Base-by-base conservation (phyloP, 108 stramenopile species). In the Nitzschia sp. region DNA sequence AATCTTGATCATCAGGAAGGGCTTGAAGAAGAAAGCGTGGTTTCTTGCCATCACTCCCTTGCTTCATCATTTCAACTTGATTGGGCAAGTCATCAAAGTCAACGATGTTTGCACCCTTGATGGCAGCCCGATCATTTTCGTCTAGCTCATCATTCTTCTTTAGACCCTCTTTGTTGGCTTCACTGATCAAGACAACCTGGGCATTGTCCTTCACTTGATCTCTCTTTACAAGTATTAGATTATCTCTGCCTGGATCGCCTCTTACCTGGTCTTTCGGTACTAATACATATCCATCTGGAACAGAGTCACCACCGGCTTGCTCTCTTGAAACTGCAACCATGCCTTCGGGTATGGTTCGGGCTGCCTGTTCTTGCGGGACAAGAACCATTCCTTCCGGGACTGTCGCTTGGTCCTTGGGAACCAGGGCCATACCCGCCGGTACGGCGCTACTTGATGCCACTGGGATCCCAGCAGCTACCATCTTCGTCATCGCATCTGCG, bases 21-120 rank as follows among this genome's bases (percentile, higher is more conserved):
- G 76, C 72, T 26, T 77, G 72, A 17, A 82, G 57, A 3, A 82
- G 68, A 63, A 82, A 82, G 4, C 73, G 56, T 25, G 80, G 74
- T 25, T 28, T 31, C 50, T 71, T 69, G 5, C 47, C 61, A 26
- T 74, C 68, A 26, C 36, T 63, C 25, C 60, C 60, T 55, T 55
- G 48, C 53, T 67, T 70, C 21, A 77, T 25, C 60, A 59, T 54
- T 30, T 77, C 68, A 5, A 82, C 65, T 27, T 69, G 50, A 32
- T 68, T 64, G 33, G 81, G 45, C 17, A 82, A 36, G 23, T 82
- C 69, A 63, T 82, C 76, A 29, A 82, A 41, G 0, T 72, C 60
- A 53, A 82, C 68, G 45, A 76, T 64, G 30, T 76, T 76, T 16
- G 74, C 74, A 31, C 68, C 62, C 35, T 58, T 44, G 3, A 73